A percentile compares a stretch with the other conserved stretches of the same genome.
Evolutionary conservation across 331 rosid species (phyloP).

Genomic region (Prunus yedoensis): DNA sequence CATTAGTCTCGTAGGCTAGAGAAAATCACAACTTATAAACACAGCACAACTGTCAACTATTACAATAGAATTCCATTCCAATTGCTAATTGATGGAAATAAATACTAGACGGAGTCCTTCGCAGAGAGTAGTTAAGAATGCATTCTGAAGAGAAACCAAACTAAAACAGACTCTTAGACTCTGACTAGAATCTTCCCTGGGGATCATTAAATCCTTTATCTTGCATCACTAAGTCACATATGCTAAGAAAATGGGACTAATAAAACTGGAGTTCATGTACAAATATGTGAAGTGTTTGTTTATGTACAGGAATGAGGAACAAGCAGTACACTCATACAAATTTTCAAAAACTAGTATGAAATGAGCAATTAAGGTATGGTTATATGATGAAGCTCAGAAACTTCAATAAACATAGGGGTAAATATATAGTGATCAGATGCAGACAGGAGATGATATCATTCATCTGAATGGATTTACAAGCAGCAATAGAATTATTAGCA

Average conservation of each 20-base stretch:
- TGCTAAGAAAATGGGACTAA: not conserved
- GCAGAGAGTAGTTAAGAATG: not conserved
- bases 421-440: not conserved
- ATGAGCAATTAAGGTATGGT: not conserved
- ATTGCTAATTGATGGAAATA: not conserved
- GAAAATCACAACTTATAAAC: not conserved
- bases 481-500: not conserved
- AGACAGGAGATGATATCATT: not conserved
- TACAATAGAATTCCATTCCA: not conserved
- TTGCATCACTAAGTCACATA: not conserved
- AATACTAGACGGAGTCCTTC: not conserved
- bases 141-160: not conserved
- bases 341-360: not conserved
- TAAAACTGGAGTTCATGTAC: not conserved
- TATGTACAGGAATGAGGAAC: not conserved
- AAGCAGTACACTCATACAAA: not conserved
- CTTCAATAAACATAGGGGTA: not conserved
- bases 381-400: not conserved
- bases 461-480: not conserved
- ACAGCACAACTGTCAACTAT: not conserved
- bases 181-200: not conserved
- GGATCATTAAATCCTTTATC: not conserved
- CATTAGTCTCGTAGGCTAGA: not conserved
- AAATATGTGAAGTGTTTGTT: not conserved
- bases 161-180: not conserved